Evolutionary conservation across 352 stramenopile genomes (phyloP).

Genomic region (Globisporangium splendens): DNA sequence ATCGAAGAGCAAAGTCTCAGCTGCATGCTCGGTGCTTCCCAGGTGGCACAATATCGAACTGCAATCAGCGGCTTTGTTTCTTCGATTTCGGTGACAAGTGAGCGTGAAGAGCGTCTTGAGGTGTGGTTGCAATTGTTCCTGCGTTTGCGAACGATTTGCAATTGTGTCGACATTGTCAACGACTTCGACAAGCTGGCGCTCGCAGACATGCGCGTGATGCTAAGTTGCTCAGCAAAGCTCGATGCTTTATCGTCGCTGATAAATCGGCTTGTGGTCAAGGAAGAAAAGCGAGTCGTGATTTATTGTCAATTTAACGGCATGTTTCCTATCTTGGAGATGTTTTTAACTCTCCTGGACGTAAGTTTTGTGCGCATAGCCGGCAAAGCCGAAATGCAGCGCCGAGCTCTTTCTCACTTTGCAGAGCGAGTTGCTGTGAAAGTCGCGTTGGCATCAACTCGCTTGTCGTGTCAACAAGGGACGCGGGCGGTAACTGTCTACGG

Average conservation of each 20-base stretch:
- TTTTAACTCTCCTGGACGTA: constrained; percentile 59
- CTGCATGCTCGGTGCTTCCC: constrained; percentile 43
- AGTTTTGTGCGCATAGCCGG: constrained; percentile 65
- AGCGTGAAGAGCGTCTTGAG: constrained; percentile 49
- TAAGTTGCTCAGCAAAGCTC: constrained; percentile 63
- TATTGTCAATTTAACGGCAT: constrained; percentile 77
- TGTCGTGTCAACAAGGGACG: constrained; percentile 33
- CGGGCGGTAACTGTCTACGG: constrained; percentile 65
- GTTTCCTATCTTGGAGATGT: constrained; percentile 71
- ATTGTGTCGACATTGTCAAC: constrained; percentile 74
- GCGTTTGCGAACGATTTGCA: constrained; percentile 68
- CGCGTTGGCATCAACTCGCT: constrained; percentile 64
- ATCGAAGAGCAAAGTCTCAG: constrained; percentile 81
- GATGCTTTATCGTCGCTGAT: constrained; percentile 51
- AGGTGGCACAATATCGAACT: constrained; percentile 68
- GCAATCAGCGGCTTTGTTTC: constrained; percentile 50
- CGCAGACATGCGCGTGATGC: constrained; percentile 58
- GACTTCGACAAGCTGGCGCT: constrained; percentile 74
- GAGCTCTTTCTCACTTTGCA: constrained; percentile 73
- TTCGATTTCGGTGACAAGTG: constrained; percentile 29
- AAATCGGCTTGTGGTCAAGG: constrained; percentile 44
- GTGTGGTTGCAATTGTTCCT: constrained; percentile 68
- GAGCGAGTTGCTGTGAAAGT: constrained; percentile 53
- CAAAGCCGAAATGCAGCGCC: constrained; percentile 41
- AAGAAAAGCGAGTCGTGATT: constrained; percentile 68